Base-by-base conservation (phyloP, 352 stramenopile species). In the Pythium guiyangense region DNA sequence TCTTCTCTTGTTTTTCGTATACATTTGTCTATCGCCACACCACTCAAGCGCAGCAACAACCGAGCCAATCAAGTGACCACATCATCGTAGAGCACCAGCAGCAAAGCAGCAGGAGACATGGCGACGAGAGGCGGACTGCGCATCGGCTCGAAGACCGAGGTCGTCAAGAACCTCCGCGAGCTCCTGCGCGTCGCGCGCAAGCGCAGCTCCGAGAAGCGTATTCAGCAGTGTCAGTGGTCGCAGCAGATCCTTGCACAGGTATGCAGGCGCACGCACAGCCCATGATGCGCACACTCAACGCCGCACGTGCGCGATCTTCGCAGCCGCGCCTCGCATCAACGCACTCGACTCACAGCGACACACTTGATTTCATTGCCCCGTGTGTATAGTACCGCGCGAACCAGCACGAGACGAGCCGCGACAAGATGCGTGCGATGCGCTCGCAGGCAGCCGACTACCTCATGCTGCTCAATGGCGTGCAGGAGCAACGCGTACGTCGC, bases 121-220 rank as follows among this genome's bases (percentile, higher is more conserved):
- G 79, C 74, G 59, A 69, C 57, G 31, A 52, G 57, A 49, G 57
- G 77, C 15, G 81, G 79, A 27, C 53, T 88, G 60, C 84, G 82
- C 54, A 85, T 94, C 59, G 84, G 84, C 62, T 88, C 84, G 54
- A 94, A 94, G 79, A 43, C 70, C 18, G 81, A 92, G 26, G 81
- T 88, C 59, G 57, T 94, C 49, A 91, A 88, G 69, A 88, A 75
- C 59, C 62, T 94, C 60, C 84, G 84, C 50, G 67, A 74, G 49
- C 64, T 94, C 58, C 66, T 94, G 63, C 81, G 80, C 27, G 67
- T 92, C 31, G 65, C 82, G 37, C 79, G 81, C 54, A 62, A 74
- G 39, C 81, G 79, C 54, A 84, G 79, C 29, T 71, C 77, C 17
- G 62, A 79, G 42, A 62, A 73, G 22, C 74, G 59, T 27, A 49